Percentiles rank a stretch among this genome's conserved stretches.
Evolutionary conservation across 2,329 filamentous ascomycete species (phyloP).

Genomic region (Trichoderma atrobrunneum): DNA sequence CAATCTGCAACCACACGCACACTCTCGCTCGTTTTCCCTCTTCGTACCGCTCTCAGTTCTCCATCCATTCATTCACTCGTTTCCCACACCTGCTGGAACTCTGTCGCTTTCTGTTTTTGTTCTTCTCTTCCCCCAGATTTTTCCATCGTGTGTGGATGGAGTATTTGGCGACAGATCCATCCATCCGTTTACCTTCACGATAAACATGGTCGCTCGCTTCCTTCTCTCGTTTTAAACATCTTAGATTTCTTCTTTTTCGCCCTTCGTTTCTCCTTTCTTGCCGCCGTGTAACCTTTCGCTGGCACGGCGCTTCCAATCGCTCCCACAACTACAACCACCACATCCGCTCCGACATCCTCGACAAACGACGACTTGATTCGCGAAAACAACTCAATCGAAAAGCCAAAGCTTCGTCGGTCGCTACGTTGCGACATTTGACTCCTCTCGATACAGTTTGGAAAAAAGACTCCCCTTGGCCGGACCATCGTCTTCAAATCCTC

Average conservation of each 20-base stretch:
- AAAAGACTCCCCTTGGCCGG: constrained; percentile 9
- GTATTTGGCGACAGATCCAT: constrained; percentile 15
- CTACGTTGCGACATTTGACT: background rate
- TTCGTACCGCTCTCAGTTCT: background rate
- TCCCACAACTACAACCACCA: background rate
- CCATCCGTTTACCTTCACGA: constrained; percentile 12
- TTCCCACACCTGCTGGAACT: background rate
- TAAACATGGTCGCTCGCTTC: constrained; percentile 17
- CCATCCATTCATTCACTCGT: constrained; percentile 1
- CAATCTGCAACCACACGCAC: constrained; percentile 2
- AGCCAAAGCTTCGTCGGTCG: background rate
- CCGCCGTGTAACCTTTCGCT: background rate
- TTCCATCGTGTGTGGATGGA: constrained; percentile 16
- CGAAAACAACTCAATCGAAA: background rate
- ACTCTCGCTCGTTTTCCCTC: background rate
- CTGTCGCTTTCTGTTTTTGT: constrained; percentile 1
- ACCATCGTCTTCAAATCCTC: constrained; percentile 1
- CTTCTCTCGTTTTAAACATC: constrained; percentile 11
- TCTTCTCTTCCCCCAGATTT: constrained; percentile 10
- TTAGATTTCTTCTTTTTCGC: background rate
- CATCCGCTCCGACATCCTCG: background rate
- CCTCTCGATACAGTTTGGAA: background rate
- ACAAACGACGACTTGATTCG: background rate
- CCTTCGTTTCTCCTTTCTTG: constrained; percentile 3
- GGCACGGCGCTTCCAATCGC: constrained; percentile 9